Percentiles rank a stretch among this genome's conserved stretches.
phyloP scores from a whole-genome alignment of 228 moss, liverwort and hornwort species.

The Sphagnum fallax region DNA sequence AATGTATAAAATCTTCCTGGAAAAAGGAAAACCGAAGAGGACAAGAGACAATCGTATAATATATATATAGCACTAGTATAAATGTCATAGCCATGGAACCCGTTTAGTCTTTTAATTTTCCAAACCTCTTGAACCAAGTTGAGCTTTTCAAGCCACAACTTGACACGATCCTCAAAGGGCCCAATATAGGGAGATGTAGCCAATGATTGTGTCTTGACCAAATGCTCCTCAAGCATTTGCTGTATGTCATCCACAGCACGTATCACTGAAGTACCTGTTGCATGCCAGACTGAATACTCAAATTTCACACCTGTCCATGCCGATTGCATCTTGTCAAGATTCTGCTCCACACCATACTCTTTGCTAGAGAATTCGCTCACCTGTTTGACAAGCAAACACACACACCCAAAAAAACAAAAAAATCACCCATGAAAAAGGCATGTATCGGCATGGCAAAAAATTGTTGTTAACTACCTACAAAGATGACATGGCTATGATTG shows the following conservation, averaged over 20 bases:
- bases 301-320: slow-evolving; percentile 62
- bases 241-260: slow-evolving; percentile 65
- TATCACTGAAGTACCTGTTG: slow-evolving; percentile 47
- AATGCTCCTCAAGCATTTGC: slow-evolving; percentile 69
- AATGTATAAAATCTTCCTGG: no score
- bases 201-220: slow-evolving; percentile 68
- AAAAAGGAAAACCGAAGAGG: no score
- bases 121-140: slow-evolving; percentile 63
- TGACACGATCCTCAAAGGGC: slow-evolving; percentile 70
- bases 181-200: slow-evolving; percentile 65
- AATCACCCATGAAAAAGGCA: background rate
- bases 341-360: slow-evolving; percentile 70
- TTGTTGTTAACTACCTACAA: no score
- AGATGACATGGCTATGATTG: no score
- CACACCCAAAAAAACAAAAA: background rate
- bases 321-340: slow-evolving; percentile 58
- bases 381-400: slow-evolving; percentile 10
- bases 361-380: slow-evolving; percentile 70
- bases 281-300: slow-evolving; percentile 48
- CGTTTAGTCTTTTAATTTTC: no score
- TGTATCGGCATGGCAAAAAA: no score
- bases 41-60: no score
- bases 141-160: slow-evolving; percentile 64
- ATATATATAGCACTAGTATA: no score
- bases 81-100: no score